Conservation (phyloP, 768 basidiomycete species). For the Boletales sp. region DNA sequence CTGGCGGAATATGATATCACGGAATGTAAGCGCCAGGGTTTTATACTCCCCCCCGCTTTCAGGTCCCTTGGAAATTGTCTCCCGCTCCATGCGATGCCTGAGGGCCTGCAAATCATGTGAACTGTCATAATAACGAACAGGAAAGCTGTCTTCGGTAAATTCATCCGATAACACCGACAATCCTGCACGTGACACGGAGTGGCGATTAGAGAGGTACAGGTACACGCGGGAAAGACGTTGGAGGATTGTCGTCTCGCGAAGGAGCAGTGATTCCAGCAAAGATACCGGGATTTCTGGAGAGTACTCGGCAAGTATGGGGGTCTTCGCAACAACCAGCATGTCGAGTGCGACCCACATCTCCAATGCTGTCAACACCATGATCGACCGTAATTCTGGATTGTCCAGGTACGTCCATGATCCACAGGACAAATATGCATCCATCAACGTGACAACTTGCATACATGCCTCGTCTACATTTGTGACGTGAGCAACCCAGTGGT, state of each 20-base stretch:
- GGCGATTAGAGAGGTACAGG: constrained; percentile 29
- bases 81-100: constrained; percentile 22
- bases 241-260: constrained; percentile 26
- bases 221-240: constrained; percentile 25
- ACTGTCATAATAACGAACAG: constrained; percentile 30
- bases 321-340: constrained; percentile 9
- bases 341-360: constrained; percentile 35
- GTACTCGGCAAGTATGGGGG: constrained; percentile 25
- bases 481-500: constrained; percentile 27
- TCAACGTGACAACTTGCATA: constrained; percentile 12
- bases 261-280: constrained; percentile 19
- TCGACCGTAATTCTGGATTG: constrained; percentile 36
- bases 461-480: not conserved
- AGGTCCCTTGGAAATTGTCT: constrained; percentile 17
- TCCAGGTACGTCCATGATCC: not conserved
- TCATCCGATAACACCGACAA: constrained; percentile 32
- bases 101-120: constrained; percentile 19
- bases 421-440: constrained; percentile 18
- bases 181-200: constrained; percentile 5
- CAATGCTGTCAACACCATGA: constrained; percentile 34
- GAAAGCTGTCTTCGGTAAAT: constrained; percentile 20
- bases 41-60: no score
- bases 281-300: constrained; percentile 24
- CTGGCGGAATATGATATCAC: no score
- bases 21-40: no score